These are phyloP conservation scores for Elsinoe necatrix DNA, from an alignment of 2,329 filamentous ascomycete genomes.

Conservation along the genomic window DNA sequence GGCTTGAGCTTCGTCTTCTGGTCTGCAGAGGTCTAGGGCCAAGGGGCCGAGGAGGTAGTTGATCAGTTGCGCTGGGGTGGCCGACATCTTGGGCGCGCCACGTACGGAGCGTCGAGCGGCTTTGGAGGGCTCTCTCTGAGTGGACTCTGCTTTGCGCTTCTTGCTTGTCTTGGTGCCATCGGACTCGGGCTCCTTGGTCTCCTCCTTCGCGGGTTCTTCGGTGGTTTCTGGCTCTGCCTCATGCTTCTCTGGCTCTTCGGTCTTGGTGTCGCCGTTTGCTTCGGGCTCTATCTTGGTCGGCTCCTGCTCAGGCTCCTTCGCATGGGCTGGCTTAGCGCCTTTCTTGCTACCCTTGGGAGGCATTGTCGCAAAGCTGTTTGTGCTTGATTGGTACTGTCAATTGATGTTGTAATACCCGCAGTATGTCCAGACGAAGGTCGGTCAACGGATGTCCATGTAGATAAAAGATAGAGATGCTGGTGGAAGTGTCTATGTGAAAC, in stretches of 20 bases:
- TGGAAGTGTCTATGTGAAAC: neutral
- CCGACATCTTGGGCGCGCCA: slow-evolving; percentile 21
- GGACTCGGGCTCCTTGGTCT: neutral
- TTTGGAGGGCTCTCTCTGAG: slow-evolving; percentile 21
- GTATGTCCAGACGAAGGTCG: neutral
- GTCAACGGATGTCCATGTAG: too few relatives aligned
- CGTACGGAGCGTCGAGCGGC: slow-evolving; percentile 26
- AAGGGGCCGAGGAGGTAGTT: slow-evolving; percentile 28
- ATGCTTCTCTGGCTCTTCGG: slow-evolving; percentile 10
- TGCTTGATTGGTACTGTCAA: neutral
- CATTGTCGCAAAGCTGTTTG: slow-evolving; percentile 2
- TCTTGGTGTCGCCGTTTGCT: neutral
- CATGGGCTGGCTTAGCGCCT: slow-evolving; percentile 1
- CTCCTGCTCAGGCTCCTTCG: neutral
- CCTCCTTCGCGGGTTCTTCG: neutral
- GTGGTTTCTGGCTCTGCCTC: neutral
- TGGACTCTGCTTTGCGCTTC: slow-evolving; percentile 20
- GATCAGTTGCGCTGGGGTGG: slow-evolving; percentile 26
- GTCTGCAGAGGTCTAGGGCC: slow-evolving; percentile 27
- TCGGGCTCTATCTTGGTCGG: neutral
- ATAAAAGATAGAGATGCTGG: neutral
- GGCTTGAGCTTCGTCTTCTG: slow-evolving; percentile 29
- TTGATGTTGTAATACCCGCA: neutral
- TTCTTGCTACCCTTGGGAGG: slow-evolving; percentile 5
- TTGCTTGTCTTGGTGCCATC: slow-evolving; percentile 18